These are phyloP conservation scores for Wallacemonas sp. DNA, from an alignment of 208 protist genomes.

Conservation along the genomic window DNA sequence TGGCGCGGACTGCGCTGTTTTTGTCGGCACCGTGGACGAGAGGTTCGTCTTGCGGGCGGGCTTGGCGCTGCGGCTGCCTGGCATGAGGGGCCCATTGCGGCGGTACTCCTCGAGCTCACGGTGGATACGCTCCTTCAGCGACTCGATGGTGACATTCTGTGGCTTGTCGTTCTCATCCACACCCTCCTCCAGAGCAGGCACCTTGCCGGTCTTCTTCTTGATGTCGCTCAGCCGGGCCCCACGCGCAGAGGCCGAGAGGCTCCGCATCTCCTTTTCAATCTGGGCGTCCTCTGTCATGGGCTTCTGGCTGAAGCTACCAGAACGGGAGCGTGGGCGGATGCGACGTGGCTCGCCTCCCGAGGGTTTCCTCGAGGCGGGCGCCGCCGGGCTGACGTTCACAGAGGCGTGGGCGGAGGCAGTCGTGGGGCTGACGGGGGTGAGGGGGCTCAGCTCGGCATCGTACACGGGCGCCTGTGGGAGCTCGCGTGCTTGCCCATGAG, in stretches of 20 bases:
- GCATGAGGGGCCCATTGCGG: conserved; percentile 44
- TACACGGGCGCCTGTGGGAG: not conserved
- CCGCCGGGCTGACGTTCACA: not conserved
- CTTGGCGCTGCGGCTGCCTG: not conserved
- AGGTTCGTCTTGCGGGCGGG: conserved; percentile 1
- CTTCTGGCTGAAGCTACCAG: conserved; percentile 8
- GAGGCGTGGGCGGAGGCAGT: not conserved
- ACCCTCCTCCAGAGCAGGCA: conserved; percentile 46
- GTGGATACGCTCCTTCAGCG: conserved; percentile 59
- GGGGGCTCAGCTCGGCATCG: conserved; percentile 9
- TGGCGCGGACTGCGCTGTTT: not conserved
- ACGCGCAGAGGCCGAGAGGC: conserved; percentile 27
- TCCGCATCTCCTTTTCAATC: conserved; percentile 19
- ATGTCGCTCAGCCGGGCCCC: conserved; percentile 27
- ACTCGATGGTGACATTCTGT: conserved; percentile 45
- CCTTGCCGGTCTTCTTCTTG: conserved; percentile 18
- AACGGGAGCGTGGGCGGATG: not conserved
- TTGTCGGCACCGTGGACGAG: not conserved
- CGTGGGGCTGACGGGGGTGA: conserved; percentile 13
- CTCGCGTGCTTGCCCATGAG: not conserved
- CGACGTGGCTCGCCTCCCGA: not conserved
- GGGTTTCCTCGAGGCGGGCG: not conserved
- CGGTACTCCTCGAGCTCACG: conserved; percentile 73
- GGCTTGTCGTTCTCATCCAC: conserved; percentile 44
- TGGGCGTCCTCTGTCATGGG: conserved; percentile 2